Percentiles rank a stretch among this genome's conserved stretches.
phyloP scores from a whole-genome alignment of 1,284 basidiomycete genomes.

The Pholiota adiposa region DNA sequence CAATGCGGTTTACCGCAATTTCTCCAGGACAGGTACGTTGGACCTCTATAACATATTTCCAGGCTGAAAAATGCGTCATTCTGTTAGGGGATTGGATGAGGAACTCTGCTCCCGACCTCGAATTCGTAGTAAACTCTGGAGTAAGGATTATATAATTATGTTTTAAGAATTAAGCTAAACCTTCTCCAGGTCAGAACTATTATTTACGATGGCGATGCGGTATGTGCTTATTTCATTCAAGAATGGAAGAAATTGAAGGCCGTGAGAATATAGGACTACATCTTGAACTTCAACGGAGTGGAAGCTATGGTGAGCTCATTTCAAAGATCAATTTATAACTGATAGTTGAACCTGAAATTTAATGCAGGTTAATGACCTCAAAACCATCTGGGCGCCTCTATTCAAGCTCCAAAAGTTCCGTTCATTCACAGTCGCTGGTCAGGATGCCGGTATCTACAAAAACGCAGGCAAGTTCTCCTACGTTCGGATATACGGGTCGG shows the following conservation, averaged over 20 bases:
- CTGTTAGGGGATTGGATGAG: constrained; percentile 72
- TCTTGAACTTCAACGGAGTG: constrained; percentile 61
- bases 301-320: constrained; percentile 55
- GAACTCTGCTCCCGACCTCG: constrained; percentile 55
- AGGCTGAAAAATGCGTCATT: no score
- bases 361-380: constrained; percentile 38
- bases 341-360: not conserved
- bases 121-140: constrained; percentile 62
- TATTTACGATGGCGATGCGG: constrained; percentile 60
- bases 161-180: not conserved
- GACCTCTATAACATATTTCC: not conserved
- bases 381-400: constrained; percentile 39
- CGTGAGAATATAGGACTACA: constrained; percentile 47
- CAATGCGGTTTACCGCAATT: constrained; percentile 54
- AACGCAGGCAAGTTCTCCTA: constrained; percentile 63
- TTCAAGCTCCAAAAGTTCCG: constrained; percentile 44
- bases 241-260: not conserved
- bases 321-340: not conserved
- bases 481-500: constrained; percentile 52
- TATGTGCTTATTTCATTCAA: constrained; percentile 28
- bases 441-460: constrained; percentile 53
- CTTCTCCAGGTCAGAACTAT: constrained; percentile 40
- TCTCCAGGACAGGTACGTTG: constrained; percentile 48
- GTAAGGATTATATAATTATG: constrained; percentile 36
- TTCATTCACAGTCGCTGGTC: constrained; percentile 51